phyloP scores from a whole-genome alignment of 164 flowering plant species.

The Euptelea pleiosperma region DNA sequence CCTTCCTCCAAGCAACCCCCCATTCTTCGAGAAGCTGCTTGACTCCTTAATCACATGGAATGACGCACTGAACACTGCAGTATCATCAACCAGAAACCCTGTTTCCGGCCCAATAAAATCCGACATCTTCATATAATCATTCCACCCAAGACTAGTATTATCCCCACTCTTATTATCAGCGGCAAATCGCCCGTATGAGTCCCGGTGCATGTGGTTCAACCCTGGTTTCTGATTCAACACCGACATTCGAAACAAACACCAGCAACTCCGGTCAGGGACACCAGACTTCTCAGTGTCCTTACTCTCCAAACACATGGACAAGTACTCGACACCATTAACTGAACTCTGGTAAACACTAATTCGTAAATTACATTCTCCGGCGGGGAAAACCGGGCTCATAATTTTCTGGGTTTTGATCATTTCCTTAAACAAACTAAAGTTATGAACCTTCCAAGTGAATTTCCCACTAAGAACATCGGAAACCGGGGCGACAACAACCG shows the following conservation, averaged over 20 bases:
- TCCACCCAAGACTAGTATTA: slow-evolving; percentile 96
- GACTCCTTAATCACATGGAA: slow-evolving; percentile 92
- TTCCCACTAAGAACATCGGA: slow-evolving; percentile 82
- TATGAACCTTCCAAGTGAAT: slow-evolving; percentile 93
- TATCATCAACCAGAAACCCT: slow-evolving; percentile 85
- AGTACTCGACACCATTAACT: slow-evolving; percentile 71
- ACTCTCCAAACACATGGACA: slow-evolving; percentile 97
- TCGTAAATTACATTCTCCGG: slow-evolving; percentile 88
- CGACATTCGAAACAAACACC: slow-evolving; percentile 97
- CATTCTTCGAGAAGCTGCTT: slow-evolving; percentile 73
- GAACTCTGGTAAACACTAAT: slow-evolving; percentile 93
- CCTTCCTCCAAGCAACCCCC: slow-evolving; percentile 53
- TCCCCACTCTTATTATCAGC: slow-evolving; percentile 93
- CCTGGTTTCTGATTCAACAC: slow-evolving; percentile 88
- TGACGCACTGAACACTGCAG: slow-evolving; percentile 83
- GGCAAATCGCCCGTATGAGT: slow-evolving; percentile 92
- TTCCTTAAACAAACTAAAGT: slow-evolving; percentile 83
- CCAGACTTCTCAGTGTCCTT: slow-evolving; percentile 79
- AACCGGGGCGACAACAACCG: slow-evolving; percentile 21
- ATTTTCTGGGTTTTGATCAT: slow-evolving; percentile 98
- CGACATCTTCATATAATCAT: slow-evolving; percentile 95
- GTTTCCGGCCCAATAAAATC: slow-evolving; percentile 66
- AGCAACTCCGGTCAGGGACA: slow-evolving; percentile 74
- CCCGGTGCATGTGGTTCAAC: slow-evolving; percentile 79
- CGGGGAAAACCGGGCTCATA: slow-evolving; percentile 93